These are phyloP conservation scores for Diutina mesorugosa DNA, from an alignment of 1,139 yeast species.

Conservation along the genomic window DNA sequence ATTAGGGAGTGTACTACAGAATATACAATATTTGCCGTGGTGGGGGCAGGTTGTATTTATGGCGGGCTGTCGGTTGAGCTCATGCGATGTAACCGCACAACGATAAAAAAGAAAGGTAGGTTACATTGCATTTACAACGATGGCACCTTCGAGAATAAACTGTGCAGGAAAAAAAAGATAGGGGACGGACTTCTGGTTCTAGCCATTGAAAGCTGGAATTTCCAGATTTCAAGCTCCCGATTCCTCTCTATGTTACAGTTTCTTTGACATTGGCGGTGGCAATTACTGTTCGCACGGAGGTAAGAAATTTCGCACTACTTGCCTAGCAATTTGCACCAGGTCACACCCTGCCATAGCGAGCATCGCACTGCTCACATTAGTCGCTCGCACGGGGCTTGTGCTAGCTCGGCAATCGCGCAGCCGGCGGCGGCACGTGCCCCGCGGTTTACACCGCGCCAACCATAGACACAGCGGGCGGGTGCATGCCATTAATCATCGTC, in stretches of 20 bases:
- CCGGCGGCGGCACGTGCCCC: neutral
- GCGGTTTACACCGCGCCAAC: neutral
- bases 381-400: too few relatives aligned
- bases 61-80: neutral
- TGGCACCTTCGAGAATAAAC: neutral
- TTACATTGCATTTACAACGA: neutral
- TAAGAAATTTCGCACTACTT: too few relatives aligned
- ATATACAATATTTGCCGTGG: neutral
- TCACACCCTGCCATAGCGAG: too few relatives aligned
- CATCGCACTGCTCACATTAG: too few relatives aligned
- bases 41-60: neutral
- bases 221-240: too few relatives aligned
- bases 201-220: too few relatives aligned
- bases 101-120: neutral
- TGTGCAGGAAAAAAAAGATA: too few relatives aligned
- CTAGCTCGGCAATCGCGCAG: neutral
- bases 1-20: neutral
- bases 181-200: too few relatives aligned
- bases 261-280: too few relatives aligned
- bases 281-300: too few relatives aligned
- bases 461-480: neutral
- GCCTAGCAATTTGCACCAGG: too few relatives aligned
- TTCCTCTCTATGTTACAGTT: too few relatives aligned
- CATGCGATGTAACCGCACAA: neutral
- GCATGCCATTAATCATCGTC: conserved; percentile 26